phyloP scores from a whole-genome alignment of 306 rosid species.

The Canavalia ensiformis region DNA sequence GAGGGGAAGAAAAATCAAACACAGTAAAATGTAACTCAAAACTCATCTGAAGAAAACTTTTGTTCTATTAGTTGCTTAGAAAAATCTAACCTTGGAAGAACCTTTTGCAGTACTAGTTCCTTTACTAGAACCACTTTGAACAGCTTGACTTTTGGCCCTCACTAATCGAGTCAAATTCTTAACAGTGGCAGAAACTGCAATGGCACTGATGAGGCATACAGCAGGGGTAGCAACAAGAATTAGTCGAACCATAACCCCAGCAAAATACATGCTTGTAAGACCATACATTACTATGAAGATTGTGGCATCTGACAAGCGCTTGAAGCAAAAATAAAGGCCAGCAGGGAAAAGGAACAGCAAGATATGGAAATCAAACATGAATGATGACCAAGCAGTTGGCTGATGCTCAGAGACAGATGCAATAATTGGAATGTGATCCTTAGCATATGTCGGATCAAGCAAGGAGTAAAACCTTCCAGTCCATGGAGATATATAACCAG shows the following conservation, averaged over 20 bases:
- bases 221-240: constrained; percentile 99
- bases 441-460: constrained; percentile 98
- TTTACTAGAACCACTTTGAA: constrained; percentile 76
- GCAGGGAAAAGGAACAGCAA: constrained; percentile 96
- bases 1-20: neutral
- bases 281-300: constrained; percentile 97
- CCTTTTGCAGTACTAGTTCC: constrained; percentile 69
- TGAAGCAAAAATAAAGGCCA: constrained; percentile 99
- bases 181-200: constrained; percentile 91
- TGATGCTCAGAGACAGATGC: constrained; percentile 99
- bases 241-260: constrained; percentile 98
- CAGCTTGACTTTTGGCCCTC: constrained; percentile 72
- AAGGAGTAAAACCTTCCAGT: constrained; percentile 96
- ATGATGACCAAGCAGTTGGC: constrained; percentile 99
- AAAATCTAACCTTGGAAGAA: constrained; percentile 83
- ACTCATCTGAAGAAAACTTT: constrained; percentile 21
- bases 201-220: constrained; percentile 95
- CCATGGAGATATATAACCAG: constrained; percentile 99
- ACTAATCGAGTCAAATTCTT: constrained; percentile 82
- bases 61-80: constrained; percentile 1
- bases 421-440: constrained; percentile 96
- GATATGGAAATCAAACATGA: constrained; percentile 99
- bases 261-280: constrained; percentile 99
- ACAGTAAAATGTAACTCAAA: constrained; percentile 25
- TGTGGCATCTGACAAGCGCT: constrained; percentile 97